Evolutionary conservation across 495 filamentous ascomycete genomes (phyloP).

Genomic region (Penicillium bovifimosum): DNA sequence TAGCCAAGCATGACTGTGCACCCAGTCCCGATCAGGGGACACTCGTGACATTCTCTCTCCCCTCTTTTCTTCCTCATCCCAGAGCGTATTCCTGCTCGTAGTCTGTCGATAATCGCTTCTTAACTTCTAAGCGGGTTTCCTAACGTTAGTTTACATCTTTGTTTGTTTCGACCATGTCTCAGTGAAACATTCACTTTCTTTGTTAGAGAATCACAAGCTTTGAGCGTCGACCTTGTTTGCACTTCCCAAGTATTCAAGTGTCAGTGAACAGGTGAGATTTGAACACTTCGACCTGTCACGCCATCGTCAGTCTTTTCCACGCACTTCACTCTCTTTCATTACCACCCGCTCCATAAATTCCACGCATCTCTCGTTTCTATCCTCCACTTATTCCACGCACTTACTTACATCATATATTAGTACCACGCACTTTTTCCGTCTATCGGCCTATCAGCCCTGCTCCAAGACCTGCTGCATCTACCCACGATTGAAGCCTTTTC

Average conservation of each 20-base stretch:
- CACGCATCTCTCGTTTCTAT: neutral
- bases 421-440: neutral
- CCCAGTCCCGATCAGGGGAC: neutral
- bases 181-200: neutral
- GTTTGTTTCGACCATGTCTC: neutral
- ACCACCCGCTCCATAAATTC: neutral
- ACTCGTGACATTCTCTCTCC: conserved; percentile 7
- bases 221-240: neutral
- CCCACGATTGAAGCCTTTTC: too few species aligned
- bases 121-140: too few species aligned
- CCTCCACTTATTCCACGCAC: too few species aligned
- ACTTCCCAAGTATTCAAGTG: neutral
- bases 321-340: neutral
- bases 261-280: neutral
- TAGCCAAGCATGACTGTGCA: neutral
- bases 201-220: neutral
- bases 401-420: neutral
- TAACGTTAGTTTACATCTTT: neutral
- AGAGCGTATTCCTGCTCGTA: neutral
- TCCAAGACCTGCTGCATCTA: too few species aligned
- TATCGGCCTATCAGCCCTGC: too few species aligned
- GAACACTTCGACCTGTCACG: neutral
- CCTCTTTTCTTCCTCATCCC: neutral
- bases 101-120: neutral
- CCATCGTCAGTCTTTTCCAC: neutral